These are phyloP conservation scores for Sungouiella blattae DNA, from an alignment of 805 yeast genomes.

Conservation along the genomic window DNA sequence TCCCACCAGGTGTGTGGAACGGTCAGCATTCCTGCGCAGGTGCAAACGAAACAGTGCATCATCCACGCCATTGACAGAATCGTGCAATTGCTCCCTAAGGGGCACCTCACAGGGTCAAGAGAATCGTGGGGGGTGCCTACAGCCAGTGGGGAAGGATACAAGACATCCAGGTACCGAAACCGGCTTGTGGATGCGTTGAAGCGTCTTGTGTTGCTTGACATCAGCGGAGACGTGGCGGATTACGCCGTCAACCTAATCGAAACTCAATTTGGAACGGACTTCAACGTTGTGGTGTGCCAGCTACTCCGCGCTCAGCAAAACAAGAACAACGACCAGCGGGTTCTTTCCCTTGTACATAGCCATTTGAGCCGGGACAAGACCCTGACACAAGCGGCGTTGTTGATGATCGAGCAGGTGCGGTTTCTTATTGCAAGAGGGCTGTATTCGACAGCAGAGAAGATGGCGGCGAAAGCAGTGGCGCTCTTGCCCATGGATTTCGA, in stretches of 20 bases:
- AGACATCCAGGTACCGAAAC: slow-evolving; percentile 41
- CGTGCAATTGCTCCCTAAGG: slow-evolving; percentile 45
- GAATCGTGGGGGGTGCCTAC: slow-evolving; percentile 28
- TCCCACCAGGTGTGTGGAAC: slow-evolving; percentile 58
- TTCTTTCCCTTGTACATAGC: slow-evolving; percentile 42
- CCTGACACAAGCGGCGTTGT: slow-evolving; percentile 51
- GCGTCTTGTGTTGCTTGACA: slow-evolving; percentile 40
- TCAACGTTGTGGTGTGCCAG: slow-evolving; percentile 35
- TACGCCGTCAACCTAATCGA: slow-evolving; percentile 38
- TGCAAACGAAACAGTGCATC: slow-evolving; percentile 30
- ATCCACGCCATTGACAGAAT: slow-evolving; percentile 32
- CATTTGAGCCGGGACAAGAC: slow-evolving; percentile 20
- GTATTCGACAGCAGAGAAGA: slow-evolving; percentile 52
- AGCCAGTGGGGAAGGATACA: slow-evolving; percentile 25
- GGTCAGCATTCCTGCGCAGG: slow-evolving; percentile 37
- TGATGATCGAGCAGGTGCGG: slow-evolving; percentile 60
- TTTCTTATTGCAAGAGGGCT: slow-evolving; percentile 55
- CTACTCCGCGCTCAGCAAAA: slow-evolving; percentile 28
- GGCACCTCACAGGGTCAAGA: slow-evolving; percentile 45
- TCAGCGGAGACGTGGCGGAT: slow-evolving; percentile 24
- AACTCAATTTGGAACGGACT: slow-evolving; percentile 11
- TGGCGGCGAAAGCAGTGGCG: slow-evolving; percentile 59
- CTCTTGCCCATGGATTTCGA: slow-evolving; percentile 75
- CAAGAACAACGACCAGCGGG: slow-evolving; percentile 43
- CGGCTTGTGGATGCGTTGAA: slow-evolving; percentile 50